Conservation (phyloP, 208 protist species). For the Phytomonas sp. region DNA sequence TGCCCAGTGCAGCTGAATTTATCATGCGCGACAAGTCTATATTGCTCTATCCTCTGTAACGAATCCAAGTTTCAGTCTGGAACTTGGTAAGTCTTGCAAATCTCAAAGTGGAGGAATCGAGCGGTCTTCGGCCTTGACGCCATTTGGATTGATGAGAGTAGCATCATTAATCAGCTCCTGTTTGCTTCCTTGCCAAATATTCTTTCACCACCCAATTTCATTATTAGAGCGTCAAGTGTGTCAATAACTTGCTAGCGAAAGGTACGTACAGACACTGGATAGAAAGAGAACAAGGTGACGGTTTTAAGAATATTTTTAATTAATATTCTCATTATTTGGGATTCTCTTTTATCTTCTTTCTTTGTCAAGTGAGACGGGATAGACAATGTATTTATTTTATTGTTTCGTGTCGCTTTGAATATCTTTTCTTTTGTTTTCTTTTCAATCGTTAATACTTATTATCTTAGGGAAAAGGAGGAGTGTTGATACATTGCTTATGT, state of each 20-base stretch:
- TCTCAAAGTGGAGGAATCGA: conserved; percentile 29
- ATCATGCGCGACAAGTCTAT: conserved; percentile 60
- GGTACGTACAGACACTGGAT: conserved; percentile 89
- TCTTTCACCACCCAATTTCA: conserved; percentile 80
- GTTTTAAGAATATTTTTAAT: conserved; percentile 21
- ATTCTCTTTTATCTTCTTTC: background rate
- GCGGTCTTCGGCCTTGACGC: conserved; percentile 85
- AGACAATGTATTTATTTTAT: no score
- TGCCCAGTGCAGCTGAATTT: conserved; percentile 26
- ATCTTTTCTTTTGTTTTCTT: background rate
- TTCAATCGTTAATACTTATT: background rate
- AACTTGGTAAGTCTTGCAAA: conserved; percentile 57
- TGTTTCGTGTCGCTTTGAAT: no score
- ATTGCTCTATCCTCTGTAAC: conserved; percentile 80
- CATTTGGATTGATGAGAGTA: conserved; percentile 77
- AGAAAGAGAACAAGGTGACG: conserved; percentile 53
- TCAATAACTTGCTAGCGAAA: conserved; percentile 88
- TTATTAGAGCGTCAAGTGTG: conserved; percentile 57
- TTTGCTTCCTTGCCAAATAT: conserved; percentile 70
- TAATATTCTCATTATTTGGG: background rate
- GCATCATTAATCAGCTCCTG: conserved; percentile 85
- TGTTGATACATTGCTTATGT: background rate
- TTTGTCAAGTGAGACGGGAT: no score
- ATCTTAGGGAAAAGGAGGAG: background rate
- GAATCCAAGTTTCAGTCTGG: conserved; percentile 77